Conservation (phyloP, 257 asterid genomes). For the Craterostigma plantagineum region DNA sequence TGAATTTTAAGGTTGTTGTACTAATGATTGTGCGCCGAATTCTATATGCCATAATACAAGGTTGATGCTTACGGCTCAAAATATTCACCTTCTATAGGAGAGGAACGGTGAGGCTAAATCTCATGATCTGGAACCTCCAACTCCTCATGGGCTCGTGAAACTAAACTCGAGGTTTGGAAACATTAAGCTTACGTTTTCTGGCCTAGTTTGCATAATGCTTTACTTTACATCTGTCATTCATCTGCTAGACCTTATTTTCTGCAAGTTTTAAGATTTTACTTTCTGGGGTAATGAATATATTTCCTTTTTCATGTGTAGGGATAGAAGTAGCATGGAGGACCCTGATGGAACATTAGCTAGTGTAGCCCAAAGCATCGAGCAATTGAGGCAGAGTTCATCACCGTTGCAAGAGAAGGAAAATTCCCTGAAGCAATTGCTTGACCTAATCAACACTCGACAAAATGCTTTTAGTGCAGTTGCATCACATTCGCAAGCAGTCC, state of each 20-base stretch:
- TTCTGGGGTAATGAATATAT: not conserved
- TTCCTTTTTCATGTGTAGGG: constrained; percentile 43
- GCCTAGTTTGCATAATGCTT: constrained; percentile 1
- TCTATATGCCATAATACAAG: not conserved
- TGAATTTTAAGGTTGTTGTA: not conserved
- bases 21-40: not conserved
- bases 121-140: constrained; percentile 62
- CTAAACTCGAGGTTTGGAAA: constrained; percentile 55
- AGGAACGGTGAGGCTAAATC: constrained; percentile 56
- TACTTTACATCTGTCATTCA: too few species aligned
- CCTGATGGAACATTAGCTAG: constrained; percentile 95
- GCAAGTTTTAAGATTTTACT: not conserved
- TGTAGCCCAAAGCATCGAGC: constrained; percentile 94
- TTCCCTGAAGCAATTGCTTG: constrained; percentile 65
- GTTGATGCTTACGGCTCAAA: not conserved
- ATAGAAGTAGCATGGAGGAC: constrained; percentile 93
- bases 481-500: constrained; percentile 99
- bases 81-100: constrained; percentile 31
- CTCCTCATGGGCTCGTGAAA: constrained; percentile 53
- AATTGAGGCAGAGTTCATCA: constrained; percentile 74
- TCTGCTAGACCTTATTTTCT: not conserved
- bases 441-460: constrained; percentile 66
- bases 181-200: not conserved
- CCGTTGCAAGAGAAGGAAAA: constrained; percentile 69
- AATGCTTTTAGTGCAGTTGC: constrained; percentile 94